A percentile compares a stretch with the other conserved stretches of the same genome.
phyloP scores from a whole-genome alignment of 106 monocot genomes.

The Allium fistulosum region DNA sequence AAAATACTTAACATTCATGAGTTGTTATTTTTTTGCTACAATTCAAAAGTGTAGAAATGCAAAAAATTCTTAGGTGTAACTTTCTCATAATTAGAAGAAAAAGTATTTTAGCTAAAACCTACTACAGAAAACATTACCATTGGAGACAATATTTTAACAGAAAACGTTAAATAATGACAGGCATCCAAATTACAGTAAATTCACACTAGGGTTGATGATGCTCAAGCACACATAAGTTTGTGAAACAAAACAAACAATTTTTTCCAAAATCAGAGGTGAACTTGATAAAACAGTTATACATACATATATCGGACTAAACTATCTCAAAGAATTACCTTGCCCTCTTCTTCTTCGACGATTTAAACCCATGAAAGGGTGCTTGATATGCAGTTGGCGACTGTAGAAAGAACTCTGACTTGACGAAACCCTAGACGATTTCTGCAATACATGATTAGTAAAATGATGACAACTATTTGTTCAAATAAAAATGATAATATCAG shows the following conservation, averaged over 20 bases:
- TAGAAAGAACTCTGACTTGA: slow-evolving; percentile 11
- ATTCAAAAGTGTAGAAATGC: no score
- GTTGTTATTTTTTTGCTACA: no score
- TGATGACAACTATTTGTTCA: neutral
- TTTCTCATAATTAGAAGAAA: no score
- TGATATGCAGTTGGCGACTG: slow-evolving; percentile 15
- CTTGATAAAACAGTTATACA: neutral
- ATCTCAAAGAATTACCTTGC: neutral
- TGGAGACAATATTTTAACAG: no score
- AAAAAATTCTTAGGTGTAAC: no score
- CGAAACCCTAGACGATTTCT: neutral
- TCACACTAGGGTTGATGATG: no score
- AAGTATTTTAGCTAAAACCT: no score
- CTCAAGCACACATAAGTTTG: neutral
- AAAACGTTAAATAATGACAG: no score
- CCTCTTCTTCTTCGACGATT: slow-evolving; percentile 6
- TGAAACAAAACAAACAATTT: neutral
- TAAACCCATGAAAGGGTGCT: neutral
- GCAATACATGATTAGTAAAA: neutral
- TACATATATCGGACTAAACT: neutral
- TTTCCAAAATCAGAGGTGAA: neutral
- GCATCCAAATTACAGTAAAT: no score
- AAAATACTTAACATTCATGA: no score
- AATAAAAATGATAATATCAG: neutral
- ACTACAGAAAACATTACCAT: no score